Percentiles rank a stretch among this genome's conserved stretches.
Evolutionary conservation across 1,284 basidiomycete species (phyloP).

Genomic region (Ustilago esculenta): DNA sequence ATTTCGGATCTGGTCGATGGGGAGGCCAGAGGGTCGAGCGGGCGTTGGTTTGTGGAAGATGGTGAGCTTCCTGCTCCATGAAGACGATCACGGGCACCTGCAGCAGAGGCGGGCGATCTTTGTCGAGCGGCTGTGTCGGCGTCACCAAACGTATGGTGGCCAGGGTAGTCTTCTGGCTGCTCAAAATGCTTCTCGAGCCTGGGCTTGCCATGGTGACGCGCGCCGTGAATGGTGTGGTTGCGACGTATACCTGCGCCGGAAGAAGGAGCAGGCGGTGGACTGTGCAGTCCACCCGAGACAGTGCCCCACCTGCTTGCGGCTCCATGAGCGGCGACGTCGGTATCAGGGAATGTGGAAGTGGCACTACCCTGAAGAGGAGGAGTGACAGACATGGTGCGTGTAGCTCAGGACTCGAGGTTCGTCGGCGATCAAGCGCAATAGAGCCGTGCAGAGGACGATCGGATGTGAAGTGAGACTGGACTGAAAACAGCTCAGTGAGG

Average conservation of each 20-base stretch:
- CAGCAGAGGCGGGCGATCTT: neutral
- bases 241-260: constrained; percentile 42
- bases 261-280: constrained; percentile 43
- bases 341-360: constrained; percentile 3
- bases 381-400: constrained; percentile 23
- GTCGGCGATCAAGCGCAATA: too few species aligned
- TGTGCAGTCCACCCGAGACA: constrained; percentile 34
- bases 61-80: neutral
- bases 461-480: too few species aligned
- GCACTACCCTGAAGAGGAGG: constrained; percentile 14
- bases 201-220: constrained; percentile 40
- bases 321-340: constrained; percentile 1
- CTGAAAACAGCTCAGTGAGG: too few species aligned
- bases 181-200: constrained; percentile 49
- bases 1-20: constrained; percentile 16
- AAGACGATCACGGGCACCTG: neutral
- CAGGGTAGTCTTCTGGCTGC: constrained; percentile 32
- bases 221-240: constrained; percentile 47
- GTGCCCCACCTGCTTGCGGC: constrained; percentile 38
- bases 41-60: neutral
- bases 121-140: neutral
- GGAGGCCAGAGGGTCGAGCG: constrained; percentile 13
- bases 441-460: too few species aligned
- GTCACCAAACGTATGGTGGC: neutral
- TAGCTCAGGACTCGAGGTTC: neutral